Evolutionary conservation across 805 yeast species (phyloP).

Genomic region (fission yeast (Schizosaccharomyces pombe)): DNA sequence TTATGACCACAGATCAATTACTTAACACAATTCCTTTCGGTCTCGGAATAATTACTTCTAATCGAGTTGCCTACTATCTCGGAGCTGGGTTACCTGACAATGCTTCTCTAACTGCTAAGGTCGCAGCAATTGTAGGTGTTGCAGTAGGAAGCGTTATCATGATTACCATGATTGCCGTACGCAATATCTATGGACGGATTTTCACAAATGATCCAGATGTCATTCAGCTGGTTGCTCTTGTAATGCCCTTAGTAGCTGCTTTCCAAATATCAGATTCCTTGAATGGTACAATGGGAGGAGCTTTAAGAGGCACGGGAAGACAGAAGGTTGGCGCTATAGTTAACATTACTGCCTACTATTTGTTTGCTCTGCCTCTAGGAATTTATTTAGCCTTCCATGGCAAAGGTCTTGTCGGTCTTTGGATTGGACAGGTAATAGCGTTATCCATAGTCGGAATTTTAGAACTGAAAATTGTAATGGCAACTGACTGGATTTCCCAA

Average conservation of each 20-base stretch:
- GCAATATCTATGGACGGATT: conserved; percentile 27
- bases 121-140: conserved; percentile 20
- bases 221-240: conserved; percentile 23
- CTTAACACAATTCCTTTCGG: conserved; percentile 36
- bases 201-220: conserved; percentile 45
- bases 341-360: conserved; percentile 48
- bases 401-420: conserved; percentile 35
- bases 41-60: conserved; percentile 29
- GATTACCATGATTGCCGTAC: conserved; percentile 23
- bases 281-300: conserved; percentile 49
- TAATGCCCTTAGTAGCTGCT: conserved; percentile 42
- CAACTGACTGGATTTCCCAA: conserved; percentile 11
- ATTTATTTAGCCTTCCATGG: conserved; percentile 31
- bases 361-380: conserved; percentile 46
- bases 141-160: conserved; percentile 13
- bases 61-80: conserved; percentile 31
- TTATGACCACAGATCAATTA: conserved; percentile 29
- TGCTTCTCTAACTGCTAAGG: conserved; percentile 22
- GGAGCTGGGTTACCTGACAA: conserved; percentile 19
- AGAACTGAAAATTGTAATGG: conserved; percentile 9
- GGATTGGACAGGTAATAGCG: conserved; percentile 42
- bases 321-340: conserved; percentile 51
- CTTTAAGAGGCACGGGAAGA: conserved; percentile 51
- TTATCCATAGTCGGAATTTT: conserved; percentile 10
- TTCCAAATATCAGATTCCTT: conserved; percentile 48